phyloP scores from a whole-genome alignment of 805 yeast genomes.

The Hanseniaspora clermontiae region DNA sequence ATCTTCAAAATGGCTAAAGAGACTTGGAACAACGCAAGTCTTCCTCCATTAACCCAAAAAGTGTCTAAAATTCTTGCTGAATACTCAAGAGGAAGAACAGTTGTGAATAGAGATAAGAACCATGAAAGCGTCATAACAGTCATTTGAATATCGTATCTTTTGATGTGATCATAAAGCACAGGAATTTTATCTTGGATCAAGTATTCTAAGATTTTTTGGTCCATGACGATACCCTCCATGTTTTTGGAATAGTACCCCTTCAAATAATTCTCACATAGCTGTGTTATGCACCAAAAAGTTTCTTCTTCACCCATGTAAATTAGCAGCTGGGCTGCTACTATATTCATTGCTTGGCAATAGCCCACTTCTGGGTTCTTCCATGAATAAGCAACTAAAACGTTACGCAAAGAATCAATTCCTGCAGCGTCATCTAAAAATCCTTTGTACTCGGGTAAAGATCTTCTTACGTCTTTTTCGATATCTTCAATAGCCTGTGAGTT shows the following conservation, averaged over 20 bases:
- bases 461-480: slow-evolving; percentile 86
- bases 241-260: slow-evolving; percentile 96
- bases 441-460: slow-evolving; percentile 90
- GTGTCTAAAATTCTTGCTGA: slow-evolving; percentile 88
- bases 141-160: slow-evolving; percentile 69
- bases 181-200: slow-evolving; percentile 87
- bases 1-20: slow-evolving; percentile 81
- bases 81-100: slow-evolving; percentile 86
- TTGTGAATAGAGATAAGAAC: slow-evolving; percentile 82
- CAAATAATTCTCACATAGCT: slow-evolving; percentile 67
- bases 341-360: slow-evolving; percentile 98
- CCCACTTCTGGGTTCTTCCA: slow-evolving; percentile 97
- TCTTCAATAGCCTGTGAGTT: slow-evolving; percentile 83
- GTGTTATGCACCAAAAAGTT: slow-evolving; percentile 83
- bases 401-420: slow-evolving; percentile 71
- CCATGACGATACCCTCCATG: slow-evolving; percentile 92
- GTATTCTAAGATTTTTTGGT: slow-evolving; percentile 85
- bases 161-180: slow-evolving; percentile 68
- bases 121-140: slow-evolving; percentile 91
- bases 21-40: slow-evolving; percentile 69
- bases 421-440: slow-evolving; percentile 71
- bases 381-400: slow-evolving; percentile 85
- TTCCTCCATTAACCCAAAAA: slow-evolving; percentile 79
- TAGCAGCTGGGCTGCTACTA: slow-evolving; percentile 65
- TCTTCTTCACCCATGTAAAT: slow-evolving; percentile 91